Conservation (phyloP, 108 stramenopile genomes). For the Pseudonitzschia multiseries region DNA sequence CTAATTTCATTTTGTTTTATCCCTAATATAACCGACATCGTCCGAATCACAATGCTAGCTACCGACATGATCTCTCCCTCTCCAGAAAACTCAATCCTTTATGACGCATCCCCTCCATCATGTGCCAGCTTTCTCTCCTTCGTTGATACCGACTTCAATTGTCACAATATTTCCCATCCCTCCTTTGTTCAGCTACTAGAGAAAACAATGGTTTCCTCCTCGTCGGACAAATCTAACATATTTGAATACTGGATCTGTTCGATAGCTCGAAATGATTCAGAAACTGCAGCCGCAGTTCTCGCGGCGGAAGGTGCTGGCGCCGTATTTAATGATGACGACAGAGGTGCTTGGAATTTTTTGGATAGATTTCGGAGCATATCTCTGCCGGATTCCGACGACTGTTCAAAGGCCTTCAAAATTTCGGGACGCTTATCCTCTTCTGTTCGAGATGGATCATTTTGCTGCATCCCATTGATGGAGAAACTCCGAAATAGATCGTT, state of each 20-base stretch:
- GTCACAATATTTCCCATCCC: too few relatives aligned
- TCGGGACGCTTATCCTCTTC: background rate
- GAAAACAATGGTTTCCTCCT: background rate
- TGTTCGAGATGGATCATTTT: background rate
- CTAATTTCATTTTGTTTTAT: too few relatives aligned
- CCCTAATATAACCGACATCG: too few relatives aligned
- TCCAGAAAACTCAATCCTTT: background rate
- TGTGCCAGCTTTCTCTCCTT: background rate
- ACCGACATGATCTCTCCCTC: too few relatives aligned
- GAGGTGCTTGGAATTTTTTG: background rate
- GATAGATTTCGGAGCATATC: conserved; percentile 8
- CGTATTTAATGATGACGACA: background rate
- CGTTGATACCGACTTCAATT: too few relatives aligned
- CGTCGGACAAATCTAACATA: background rate
- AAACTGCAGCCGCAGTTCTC: background rate
- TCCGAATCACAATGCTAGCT: too few relatives aligned
- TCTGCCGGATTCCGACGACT: background rate
- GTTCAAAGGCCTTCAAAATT: conserved; percentile 4
- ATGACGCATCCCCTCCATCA: background rate
- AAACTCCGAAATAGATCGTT: conserved; percentile 12
- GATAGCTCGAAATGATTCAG: background rate
- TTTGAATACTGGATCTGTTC: background rate
- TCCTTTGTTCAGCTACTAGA: too few relatives aligned
- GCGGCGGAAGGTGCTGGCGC: background rate
- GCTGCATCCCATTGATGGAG: background rate